Evolutionary conservation across 2,329 filamentous ascomycete species (phyloP).

Genomic region (Bipolaris bicolor): DNA sequence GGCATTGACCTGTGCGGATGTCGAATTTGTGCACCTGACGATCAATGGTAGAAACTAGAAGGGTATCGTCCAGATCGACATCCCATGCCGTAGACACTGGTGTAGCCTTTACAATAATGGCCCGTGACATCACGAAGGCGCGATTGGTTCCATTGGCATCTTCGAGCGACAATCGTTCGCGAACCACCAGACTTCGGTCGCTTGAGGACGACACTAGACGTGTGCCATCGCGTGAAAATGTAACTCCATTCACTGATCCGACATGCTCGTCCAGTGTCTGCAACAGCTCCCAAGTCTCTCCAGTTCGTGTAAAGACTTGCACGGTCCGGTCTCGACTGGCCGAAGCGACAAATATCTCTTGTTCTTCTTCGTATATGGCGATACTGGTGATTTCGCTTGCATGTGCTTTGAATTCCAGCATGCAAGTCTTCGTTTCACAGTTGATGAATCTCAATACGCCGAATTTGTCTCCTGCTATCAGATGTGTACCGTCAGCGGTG

Average conservation of each 20-base stretch:
- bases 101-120: conserved; percentile 83
- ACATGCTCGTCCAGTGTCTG: conserved; percentile 94
- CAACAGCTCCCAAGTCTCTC: conserved; percentile 72
- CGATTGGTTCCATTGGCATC: conserved; percentile 63
- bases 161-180: conserved; percentile 76
- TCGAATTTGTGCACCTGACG: conserved; percentile 65
- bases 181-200: conserved; percentile 84
- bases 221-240: conserved; percentile 73
- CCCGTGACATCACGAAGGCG: conserved; percentile 77
- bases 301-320: conserved; percentile 76
- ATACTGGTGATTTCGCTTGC: conserved; percentile 84
- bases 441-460: conserved; percentile 79
- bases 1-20: conserved; percentile 70
- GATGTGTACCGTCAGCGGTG: conserved; percentile 66
- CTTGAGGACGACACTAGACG: conserved; percentile 80
- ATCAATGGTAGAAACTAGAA: conserved; percentile 68
- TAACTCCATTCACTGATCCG: conserved; percentile 78
- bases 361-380: conserved; percentile 70
- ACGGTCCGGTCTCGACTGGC: conserved; percentile 84
- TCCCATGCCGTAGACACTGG: conserved; percentile 82
- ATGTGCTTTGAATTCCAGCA: conserved; percentile 83
- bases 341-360: conserved; percentile 73
- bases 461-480: conserved; percentile 84
- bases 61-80: conserved; percentile 62
- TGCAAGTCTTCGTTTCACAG: conserved; percentile 63